phyloP scores from a whole-genome alignment of 2,329 filamentous ascomycete genomes.

The Pyricularia grisea region DNA sequence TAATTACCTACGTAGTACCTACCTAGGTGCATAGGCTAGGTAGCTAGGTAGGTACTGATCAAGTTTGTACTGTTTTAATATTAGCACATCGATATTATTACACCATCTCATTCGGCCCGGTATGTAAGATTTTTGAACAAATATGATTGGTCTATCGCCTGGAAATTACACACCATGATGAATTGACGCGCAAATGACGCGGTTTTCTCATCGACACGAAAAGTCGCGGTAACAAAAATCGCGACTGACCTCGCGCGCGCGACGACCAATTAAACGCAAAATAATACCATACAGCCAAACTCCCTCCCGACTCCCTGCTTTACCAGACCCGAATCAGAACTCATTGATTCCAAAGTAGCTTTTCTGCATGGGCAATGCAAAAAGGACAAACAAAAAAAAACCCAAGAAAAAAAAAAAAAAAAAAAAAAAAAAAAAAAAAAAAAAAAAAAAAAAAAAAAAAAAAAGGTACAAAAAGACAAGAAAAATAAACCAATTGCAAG shows the following conservation, averaged over 20 bases:
- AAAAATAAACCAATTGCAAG: not conserved
- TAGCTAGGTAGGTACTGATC: no score
- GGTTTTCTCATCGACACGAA: not conserved
- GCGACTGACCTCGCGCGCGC: not conserved
- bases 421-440: not conserved
- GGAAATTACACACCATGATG: not conserved
- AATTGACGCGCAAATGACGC: not conserved
- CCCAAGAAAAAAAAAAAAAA: not conserved
- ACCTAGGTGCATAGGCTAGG: no score
- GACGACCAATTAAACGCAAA: not conserved
- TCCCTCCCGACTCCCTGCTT: not conserved
- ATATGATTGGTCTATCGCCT: not conserved
- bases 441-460: not conserved
- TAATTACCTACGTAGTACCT: no score
- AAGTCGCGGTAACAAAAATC: not conserved
- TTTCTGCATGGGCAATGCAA: slow-evolving; percentile 2
- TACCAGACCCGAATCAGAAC: not conserved
- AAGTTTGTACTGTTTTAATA: not conserved
- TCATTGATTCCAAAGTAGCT: not conserved
- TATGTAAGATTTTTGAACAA: not conserved
- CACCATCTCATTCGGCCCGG: not conserved
- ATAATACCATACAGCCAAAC: not conserved
- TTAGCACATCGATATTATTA: not conserved
- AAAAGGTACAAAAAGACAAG: not conserved
- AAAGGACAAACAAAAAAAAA: slow-evolving; percentile 1